Evolutionary conservation across 768 basidiomycete species (phyloP).

Genomic region (Coprinopsis cinerea): DNA sequence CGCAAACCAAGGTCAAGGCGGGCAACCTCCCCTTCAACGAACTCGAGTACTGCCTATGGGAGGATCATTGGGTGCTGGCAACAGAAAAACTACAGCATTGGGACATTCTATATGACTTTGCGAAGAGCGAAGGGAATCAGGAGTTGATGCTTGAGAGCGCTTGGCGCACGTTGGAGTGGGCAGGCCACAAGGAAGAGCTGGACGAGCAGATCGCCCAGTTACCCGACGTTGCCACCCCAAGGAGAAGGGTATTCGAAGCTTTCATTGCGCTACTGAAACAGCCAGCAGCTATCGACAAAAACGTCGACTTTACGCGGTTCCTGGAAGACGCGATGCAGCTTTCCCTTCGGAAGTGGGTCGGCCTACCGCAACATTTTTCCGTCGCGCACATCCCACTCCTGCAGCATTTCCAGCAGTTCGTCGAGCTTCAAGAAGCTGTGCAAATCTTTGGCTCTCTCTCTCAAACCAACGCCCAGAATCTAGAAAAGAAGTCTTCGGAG

Average conservation of each 20-base stretch:
- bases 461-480: conserved; percentile 77
- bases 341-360: conserved; percentile 92
- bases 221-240: conserved; percentile 85
- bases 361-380: conserved; percentile 79
- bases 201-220: conserved; percentile 79
- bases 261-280: conserved; percentile 85
- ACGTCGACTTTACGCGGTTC: conserved; percentile 79
- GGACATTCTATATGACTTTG: conserved; percentile 91
- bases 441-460: conserved; percentile 90
- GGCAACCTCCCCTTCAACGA: conserved; percentile 88
- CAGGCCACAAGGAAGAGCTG: conserved; percentile 65
- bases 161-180: conserved; percentile 94
- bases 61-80: conserved; percentile 97
- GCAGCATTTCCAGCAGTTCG: conserved; percentile 98
- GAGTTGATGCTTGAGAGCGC: conserved; percentile 93
- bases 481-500: conserved; percentile 93
- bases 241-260: conserved; percentile 96
- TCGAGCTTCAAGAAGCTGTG: conserved; percentile 93
- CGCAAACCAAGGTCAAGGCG: conserved; percentile 77
- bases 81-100: conserved; percentile 97
- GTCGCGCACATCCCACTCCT: conserved; percentile 91
- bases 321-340: conserved; percentile 97
- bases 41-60: conserved; percentile 95
- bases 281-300: conserved; percentile 77
- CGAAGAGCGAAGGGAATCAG: conserved; percentile 81